Conservation (phyloP, 331 rosid species). For the Acacia pycnantha region DNA sequence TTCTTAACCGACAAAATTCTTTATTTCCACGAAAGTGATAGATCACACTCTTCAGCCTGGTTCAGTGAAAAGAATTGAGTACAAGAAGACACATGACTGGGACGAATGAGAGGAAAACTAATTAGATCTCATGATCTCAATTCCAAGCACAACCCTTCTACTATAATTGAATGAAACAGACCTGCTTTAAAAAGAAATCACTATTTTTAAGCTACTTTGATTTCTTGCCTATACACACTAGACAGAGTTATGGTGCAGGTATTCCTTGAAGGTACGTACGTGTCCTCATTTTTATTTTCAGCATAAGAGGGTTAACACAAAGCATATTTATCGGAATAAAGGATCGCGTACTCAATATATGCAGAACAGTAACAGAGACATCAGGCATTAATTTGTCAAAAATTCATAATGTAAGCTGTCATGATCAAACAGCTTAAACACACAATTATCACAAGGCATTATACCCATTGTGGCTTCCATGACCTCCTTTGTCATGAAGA, state of each 20-base stretch:
- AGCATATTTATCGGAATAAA: background rate
- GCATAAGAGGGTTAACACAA: conserved; percentile 15
- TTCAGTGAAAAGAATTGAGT: conserved; percentile 28
- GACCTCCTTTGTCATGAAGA: conserved; percentile 73
- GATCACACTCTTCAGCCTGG: conserved; percentile 88
- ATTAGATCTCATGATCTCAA: conserved; percentile 25
- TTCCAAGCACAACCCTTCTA: conserved; percentile 8
- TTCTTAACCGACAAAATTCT: conserved; percentile 86
- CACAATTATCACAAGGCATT: conserved; percentile 12
- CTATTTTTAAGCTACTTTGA: conserved; percentile 4
- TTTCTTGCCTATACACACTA: conserved; percentile 4
- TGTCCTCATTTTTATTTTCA: conserved; percentile 2
- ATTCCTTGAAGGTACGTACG: conserved; percentile 5
- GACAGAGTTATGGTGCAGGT: conserved; percentile 20
- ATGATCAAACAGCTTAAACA: background rate
- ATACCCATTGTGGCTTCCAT: conserved; percentile 89
- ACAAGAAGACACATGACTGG: conserved; percentile 22
- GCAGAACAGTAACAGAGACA: conserved; percentile 1
- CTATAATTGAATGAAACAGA: background rate
- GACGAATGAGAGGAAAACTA: conserved; percentile 16
- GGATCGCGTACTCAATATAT: conserved; percentile 12
- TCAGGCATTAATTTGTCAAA: background rate
- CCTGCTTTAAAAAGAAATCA: background rate
- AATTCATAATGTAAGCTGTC: conserved; percentile 9
- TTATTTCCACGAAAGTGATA: conserved; percentile 75